Conservation (phyloP, 768 basidiomycete species). For the Tylopilus intermedius region DNA sequence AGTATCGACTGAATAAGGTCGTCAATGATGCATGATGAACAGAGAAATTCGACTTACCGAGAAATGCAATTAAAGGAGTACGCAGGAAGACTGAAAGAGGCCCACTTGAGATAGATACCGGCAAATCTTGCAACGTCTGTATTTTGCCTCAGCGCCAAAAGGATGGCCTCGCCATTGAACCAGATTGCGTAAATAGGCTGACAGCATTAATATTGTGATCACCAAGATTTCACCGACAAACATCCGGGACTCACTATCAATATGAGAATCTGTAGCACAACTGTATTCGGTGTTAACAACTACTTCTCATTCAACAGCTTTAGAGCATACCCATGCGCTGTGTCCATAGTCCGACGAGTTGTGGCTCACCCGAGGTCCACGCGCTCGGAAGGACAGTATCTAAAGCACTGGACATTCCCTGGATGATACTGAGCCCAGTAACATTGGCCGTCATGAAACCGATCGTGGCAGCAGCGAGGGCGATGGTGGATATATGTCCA, state of each 20-base stretch:
- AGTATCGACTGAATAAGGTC: constrained; percentile 34
- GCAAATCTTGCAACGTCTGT: constrained; percentile 77
- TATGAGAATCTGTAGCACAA: constrained; percentile 16
- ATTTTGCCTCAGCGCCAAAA: constrained; percentile 71
- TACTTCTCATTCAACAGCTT: background rate
- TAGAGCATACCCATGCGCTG: constrained; percentile 71
- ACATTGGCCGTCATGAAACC: constrained; percentile 74
- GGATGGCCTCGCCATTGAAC: constrained; percentile 76
- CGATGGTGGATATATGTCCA: constrained; percentile 85
- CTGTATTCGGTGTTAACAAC: constrained; percentile 2
- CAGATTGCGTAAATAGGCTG: constrained; percentile 63
- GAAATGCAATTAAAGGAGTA: constrained; percentile 54
- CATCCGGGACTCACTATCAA: constrained; percentile 49
- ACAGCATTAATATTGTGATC: background rate
- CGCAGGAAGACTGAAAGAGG: constrained; percentile 74
- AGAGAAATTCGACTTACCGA: constrained; percentile 27
- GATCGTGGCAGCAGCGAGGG: constrained; percentile 77
- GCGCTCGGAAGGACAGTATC: constrained; percentile 93
- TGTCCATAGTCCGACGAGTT: constrained; percentile 84
- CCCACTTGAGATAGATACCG: constrained; percentile 62
- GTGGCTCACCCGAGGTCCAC: constrained; percentile 85
- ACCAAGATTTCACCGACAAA: background rate
- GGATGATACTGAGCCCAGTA: constrained; percentile 56
- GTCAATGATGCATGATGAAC: constrained; percentile 43
- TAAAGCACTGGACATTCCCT: constrained; percentile 78